phyloP scores from a whole-genome alignment of 108 stramenopile genomes.

The Discostella stelligeroides region DNA sequence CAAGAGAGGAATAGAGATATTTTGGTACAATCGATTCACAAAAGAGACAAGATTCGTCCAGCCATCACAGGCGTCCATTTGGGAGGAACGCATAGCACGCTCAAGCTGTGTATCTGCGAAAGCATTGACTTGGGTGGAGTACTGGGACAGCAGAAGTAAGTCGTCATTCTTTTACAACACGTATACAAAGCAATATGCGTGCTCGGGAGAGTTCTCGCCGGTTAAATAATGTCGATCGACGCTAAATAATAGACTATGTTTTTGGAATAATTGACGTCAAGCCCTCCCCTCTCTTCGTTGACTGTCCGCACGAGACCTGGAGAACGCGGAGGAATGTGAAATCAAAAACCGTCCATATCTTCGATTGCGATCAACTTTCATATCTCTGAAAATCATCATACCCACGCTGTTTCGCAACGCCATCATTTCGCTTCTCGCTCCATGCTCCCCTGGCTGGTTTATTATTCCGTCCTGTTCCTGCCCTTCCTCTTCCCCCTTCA shows the following conservation, averaged over 20 bases:
- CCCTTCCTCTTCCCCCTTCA: too few relatives aligned
- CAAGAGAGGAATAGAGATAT: slow-evolving; percentile 37
- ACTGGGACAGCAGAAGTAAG: slow-evolving; percentile 32
- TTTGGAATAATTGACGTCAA: too few relatives aligned
- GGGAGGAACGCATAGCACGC: slow-evolving; percentile 36
- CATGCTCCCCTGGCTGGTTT: slow-evolving; percentile 65
- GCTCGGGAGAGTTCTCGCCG: not conserved
- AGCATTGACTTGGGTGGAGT: slow-evolving; percentile 26
- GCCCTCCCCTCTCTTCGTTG: too few relatives aligned
- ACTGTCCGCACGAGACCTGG: too few relatives aligned
- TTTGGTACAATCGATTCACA: slow-evolving; percentile 50
- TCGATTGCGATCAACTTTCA: slow-evolving; percentile 31
- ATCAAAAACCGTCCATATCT: too few relatives aligned
- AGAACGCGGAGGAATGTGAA: too few relatives aligned
- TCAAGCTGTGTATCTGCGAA: slow-evolving; percentile 28
- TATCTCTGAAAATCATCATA: slow-evolving; percentile 81
- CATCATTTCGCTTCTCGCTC: slow-evolving; percentile 47
- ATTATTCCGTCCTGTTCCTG: slow-evolving; percentile 25
- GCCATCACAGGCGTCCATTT: slow-evolving; percentile 9
- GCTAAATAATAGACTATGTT: too few relatives aligned
- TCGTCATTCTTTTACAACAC: slow-evolving; percentile 22
- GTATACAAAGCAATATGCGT: slow-evolving; percentile 23
- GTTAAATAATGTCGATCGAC: too few relatives aligned
- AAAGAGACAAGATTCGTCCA: slow-evolving; percentile 25
- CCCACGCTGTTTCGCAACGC: slow-evolving; percentile 62